Percentiles rank a stretch among this genome's conserved stretches.
Conservation (phyloP, 2,329 filamentous ascomycete species). For the Colletotrichum sp. region DNA sequence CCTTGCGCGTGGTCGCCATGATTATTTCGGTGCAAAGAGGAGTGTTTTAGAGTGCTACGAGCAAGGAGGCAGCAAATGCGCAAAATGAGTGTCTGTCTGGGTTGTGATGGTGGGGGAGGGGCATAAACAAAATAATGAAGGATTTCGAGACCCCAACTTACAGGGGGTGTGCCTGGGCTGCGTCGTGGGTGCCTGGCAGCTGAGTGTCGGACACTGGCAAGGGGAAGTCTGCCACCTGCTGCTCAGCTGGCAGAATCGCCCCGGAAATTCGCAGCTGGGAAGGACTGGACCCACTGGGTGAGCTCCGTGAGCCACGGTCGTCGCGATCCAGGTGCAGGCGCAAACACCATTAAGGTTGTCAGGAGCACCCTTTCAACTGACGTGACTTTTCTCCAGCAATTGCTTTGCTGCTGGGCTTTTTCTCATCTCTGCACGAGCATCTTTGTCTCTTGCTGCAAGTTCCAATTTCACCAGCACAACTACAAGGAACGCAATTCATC, state of each 20-base stretch:
- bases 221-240: neutral
- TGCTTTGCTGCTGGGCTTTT: neutral
- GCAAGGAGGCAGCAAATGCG: constrained; percentile 9
- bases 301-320: constrained; percentile 16
- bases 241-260: neutral
- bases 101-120: constrained; percentile 20
- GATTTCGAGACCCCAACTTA: constrained; percentile 15
- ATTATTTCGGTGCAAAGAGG: neutral
- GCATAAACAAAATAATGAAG: constrained; percentile 16
- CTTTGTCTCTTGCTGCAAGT: neutral
- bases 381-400: neutral
- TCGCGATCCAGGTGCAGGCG: constrained; percentile 21
- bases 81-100: constrained; percentile 16
- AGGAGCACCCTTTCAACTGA: neutral
- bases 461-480: neutral
- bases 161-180: constrained; percentile 7
- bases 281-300: constrained; percentile 1
- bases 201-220: neutral
- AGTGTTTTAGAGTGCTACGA: neutral
- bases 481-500: neutral
- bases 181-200: constrained; percentile 6
- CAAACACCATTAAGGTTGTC: constrained; percentile 18
- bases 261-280: neutral
- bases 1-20: constrained; percentile 45
- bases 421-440: neutral